These are phyloP conservation scores for Eucalyptus tenuipes DNA, from an alignment of 345 rosid species.

Conservation along the genomic window DNA sequence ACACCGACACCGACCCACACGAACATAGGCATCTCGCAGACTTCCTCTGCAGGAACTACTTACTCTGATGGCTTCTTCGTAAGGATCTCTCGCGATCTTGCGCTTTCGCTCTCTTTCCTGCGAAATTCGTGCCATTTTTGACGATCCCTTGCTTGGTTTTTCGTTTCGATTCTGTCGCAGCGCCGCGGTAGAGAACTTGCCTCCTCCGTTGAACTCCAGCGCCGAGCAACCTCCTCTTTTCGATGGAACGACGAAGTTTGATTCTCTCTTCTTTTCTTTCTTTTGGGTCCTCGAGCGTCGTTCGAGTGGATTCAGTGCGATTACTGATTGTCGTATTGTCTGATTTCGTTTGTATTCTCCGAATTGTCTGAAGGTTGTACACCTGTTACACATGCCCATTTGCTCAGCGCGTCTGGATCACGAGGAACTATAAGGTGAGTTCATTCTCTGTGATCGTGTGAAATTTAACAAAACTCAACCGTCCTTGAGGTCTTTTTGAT, in stretches of 20 bases:
- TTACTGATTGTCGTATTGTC: neutral
- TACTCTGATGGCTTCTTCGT: conserved; percentile 17
- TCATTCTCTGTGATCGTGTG: neutral
- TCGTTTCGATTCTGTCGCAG: neutral
- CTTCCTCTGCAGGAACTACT: neutral
- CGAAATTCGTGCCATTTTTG: neutral
- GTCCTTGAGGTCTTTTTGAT: neutral
- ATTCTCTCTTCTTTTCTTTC: neutral
- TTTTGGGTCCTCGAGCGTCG: too few species aligned
- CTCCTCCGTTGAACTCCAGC: conserved; percentile 26
- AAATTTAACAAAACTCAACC: neutral
- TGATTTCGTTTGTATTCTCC: neutral
- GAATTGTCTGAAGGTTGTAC: conserved; percentile 41
- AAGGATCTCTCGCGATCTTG: neutral
- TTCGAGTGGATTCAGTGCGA: neutral
- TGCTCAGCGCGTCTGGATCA: conserved; percentile 94
- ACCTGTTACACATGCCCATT: conserved; percentile 52
- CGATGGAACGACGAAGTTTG: conserved; percentile 67
- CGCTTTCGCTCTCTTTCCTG: neutral
- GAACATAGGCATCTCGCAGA: neutral
- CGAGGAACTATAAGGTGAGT: conserved; percentile 76
- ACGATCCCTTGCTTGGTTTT: neutral
- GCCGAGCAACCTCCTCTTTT: conserved; percentile 61
- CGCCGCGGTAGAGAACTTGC: conserved; percentile 31
- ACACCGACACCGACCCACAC: neutral